These are phyloP conservation scores for Calonectria pauciramosa DNA, from an alignment of 2,329 filamentous ascomycete species.

Conservation along the genomic window DNA sequence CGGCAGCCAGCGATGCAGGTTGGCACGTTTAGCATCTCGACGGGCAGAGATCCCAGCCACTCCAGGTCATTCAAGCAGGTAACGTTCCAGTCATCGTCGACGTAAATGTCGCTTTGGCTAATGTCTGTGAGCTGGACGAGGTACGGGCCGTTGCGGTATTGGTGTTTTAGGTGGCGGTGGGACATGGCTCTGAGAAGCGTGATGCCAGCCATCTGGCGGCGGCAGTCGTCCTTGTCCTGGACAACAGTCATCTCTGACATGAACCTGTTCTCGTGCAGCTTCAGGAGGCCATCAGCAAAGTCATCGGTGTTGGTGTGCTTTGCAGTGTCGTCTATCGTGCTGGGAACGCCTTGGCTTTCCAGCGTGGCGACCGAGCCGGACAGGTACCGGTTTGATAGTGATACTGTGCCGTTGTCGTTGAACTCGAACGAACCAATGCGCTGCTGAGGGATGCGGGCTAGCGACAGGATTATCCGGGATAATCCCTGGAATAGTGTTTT, in stretches of 20 bases:
- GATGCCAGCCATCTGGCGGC: neutral
- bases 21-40: conserved; percentile 47
- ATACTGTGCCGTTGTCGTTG: conserved; percentile 14
- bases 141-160: conserved; percentile 43
- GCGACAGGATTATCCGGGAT: neutral
- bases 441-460: conserved; percentile 6
- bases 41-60: conserved; percentile 47
- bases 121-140: conserved; percentile 48
- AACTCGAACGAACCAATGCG: conserved; percentile 9
- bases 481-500: conserved; percentile 5
- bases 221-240: neutral
- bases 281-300: neutral
- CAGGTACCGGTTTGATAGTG: neutral
- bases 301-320: conserved; percentile 12
- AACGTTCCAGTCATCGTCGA: conserved; percentile 51
- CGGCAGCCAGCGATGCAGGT: conserved; percentile 42
- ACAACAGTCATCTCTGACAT: neutral
- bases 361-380: neutral
- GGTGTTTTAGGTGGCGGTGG: neutral
- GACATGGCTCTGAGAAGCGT: neutral
- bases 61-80: conserved; percentile 51
- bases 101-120: conserved; percentile 49
- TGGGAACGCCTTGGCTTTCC: neutral
- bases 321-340: neutral
- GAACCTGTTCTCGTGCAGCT: conserved; percentile 2